Evolutionary conservation across 805 yeast genomes (phyloP), one percentile per base, ranked within the genome.

Genomic region (Tetrapisispora nanseiensis): DNA sequence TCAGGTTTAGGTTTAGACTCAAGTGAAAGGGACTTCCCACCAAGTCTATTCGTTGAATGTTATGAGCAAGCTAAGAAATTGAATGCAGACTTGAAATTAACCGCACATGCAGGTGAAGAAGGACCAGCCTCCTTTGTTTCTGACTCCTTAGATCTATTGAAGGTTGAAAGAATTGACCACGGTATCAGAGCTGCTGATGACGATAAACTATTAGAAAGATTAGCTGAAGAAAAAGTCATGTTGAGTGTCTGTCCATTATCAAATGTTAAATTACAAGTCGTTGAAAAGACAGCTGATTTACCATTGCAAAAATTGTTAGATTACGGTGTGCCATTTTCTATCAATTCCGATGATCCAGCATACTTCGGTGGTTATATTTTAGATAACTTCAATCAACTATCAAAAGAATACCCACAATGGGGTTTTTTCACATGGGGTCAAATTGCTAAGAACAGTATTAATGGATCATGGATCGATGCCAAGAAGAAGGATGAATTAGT

Each of bases 91-190:
- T 71, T 80, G 42, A 72, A 76, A 31, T 68, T 82, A 42, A 85
- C 94, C 29, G 90, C 95, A 2, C 95, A 85, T 55, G 94, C 92
- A 2, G 95, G 95, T 53, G 95, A 85, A 63, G 94, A 85, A 66
- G 94, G 90, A 41, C 85, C 81, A 48, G 78, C 86, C 33, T 71
- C 75, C n/a, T 82, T 68, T 50, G 83, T 84, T 22, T 45, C 64
- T 9, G 70, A 69, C 41, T 66, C 92, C 2, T 63, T 84, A 46
- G 80, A 81, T 51, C 44, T 68, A 37, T 69, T 82, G 44, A 69
- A 75, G 1, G 84, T 75, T 21, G 70, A 78, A 27, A 74, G 95
- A 61, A 80, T 85, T 43, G 95, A 85, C 56, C 95, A 85, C 56
- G 94, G 94, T 42, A 75, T 83, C 49, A 77, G 80, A 55, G 73